A percentile compares a stretch with the other conserved stretches of the same genome.
Evolutionary conservation across 2,329 filamentous ascomycete genomes (phyloP).

Genomic region (Aspergillus fischeri): DNA sequence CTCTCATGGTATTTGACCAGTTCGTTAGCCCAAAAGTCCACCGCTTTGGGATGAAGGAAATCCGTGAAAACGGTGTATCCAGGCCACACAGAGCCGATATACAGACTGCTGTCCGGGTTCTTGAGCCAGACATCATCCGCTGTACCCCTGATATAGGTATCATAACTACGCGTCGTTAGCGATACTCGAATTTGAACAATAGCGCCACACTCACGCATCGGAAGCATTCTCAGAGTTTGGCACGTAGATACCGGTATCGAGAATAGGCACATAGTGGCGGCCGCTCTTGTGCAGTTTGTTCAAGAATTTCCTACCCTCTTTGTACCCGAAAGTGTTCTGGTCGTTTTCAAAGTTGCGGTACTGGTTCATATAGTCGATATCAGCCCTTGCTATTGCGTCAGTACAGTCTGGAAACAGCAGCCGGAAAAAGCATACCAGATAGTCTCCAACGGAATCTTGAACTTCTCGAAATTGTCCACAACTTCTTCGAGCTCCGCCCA

Average conservation of each 20-base stretch:
- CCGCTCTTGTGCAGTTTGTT: slow-evolving; percentile 49
- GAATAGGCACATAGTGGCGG: slow-evolving; percentile 58
- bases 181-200: slow-evolving; percentile 21
- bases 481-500: slow-evolving; percentile 63
- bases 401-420: background rate
- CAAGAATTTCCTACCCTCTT: slow-evolving; percentile 50
- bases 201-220: slow-evolving; percentile 52
- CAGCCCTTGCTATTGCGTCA: slow-evolving; percentile 17
- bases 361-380: slow-evolving; percentile 57
- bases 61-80: slow-evolving; percentile 60
- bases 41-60: slow-evolving; percentile 56
- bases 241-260: slow-evolving; percentile 63
- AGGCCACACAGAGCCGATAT: slow-evolving; percentile 55
- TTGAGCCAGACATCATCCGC: slow-evolving; percentile 48
- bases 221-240: slow-evolving; percentile 66
- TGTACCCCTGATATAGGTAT: slow-evolving; percentile 49
- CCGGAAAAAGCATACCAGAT: slow-evolving; percentile 32
- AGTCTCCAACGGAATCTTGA: slow-evolving; percentile 54
- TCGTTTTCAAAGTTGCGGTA: slow-evolving; percentile 60
- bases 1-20: slow-evolving; percentile 51
- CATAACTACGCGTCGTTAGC: slow-evolving; percentile 37
- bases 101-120: slow-evolving; percentile 52
- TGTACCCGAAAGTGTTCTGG: slow-evolving; percentile 47
- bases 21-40: slow-evolving; percentile 57
- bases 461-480: slow-evolving; percentile 50